Base-by-base conservation (phyloP, 2,329 filamentous ascomycete genomes). In the Cladophialophora immunda region DNA sequence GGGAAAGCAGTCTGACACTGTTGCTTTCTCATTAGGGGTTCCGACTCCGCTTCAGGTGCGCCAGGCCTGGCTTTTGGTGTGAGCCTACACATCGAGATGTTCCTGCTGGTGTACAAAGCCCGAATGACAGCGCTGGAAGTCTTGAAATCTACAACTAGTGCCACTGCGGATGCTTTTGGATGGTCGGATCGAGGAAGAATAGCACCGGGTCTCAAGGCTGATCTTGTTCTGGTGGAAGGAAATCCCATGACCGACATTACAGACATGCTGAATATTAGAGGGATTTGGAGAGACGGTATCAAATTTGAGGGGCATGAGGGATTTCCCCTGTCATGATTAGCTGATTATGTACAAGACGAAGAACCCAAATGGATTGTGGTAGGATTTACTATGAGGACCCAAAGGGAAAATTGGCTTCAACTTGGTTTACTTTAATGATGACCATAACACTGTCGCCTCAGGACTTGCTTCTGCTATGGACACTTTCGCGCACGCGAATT, bases 111-210 rank as follows among this genome's bases (percentile, higher is more conserved):
- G 8, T 34, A 17, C 32, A 67, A 72, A 7, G 69, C 67, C 30
- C 73, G 74, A 3, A 30, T 75, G 50, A 67, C 69, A 30, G 52
- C 62, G 5, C 29, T 62, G 2, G 73, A 75, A 47, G 75, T 65
- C 0, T 63, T 75, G 36, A 62, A 63, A 17, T 67, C 72, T 11
- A 73, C 71, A 6, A 76, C 75, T 0, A 60, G 8, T 36, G n/a
- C 70, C 15, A 65, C 73, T 3, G 73, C 74, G 1, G 63, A 59
- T 36, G 50, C 34, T 53, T 74, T 72, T 65, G 66, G 70, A 11
- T 72, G 71, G 55, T 29, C 53, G 11, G 73, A 76, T 64, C 61
- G 75, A 38, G 75, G 75, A 17, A 45, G 64, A 15, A 71, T 76
- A 55, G 62, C 53, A 15, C 27, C 53, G 17, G 68, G 68, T 1